phyloP scores from a whole-genome alignment of 129 eudicot genomes.

The Flaveria brownii region DNA sequence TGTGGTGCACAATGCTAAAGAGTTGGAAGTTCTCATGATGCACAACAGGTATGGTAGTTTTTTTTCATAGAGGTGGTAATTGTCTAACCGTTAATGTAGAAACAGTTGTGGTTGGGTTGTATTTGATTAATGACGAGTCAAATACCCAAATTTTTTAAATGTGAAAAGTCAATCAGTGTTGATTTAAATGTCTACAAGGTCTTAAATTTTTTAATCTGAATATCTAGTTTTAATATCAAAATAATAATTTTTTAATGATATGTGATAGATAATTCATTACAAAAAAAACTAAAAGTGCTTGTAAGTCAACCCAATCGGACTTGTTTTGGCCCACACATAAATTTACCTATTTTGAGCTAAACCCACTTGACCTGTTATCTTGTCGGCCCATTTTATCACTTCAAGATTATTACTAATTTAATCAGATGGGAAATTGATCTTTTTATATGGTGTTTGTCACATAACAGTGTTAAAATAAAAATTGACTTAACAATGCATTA shows the following conservation, averaged over 20 bases:
- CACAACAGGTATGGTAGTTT: constrained; percentile 61
- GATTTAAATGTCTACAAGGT: background rate
- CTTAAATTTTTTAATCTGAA: background rate
- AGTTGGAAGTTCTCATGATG: constrained; percentile 86
- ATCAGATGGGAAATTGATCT: background rate
- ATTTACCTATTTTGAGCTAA: background rate
- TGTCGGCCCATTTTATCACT: too few relatives aligned
- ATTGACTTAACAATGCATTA: background rate
- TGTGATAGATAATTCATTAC: background rate
- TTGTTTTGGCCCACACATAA: background rate
- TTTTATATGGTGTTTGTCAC: too few relatives aligned
- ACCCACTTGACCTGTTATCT: too few relatives aligned
- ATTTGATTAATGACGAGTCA: background rate
- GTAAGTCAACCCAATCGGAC: background rate
- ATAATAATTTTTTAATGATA: background rate
- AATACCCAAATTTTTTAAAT: background rate
- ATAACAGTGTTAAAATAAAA: background rate
- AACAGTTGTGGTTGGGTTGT: background rate
- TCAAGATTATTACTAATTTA: background rate
- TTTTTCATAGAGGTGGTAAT: background rate
- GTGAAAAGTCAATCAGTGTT: background rate
- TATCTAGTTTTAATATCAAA: background rate
- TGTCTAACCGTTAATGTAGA: background rate
- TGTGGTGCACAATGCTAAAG: constrained; percentile 75
- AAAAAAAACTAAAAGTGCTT: background rate